Base-by-base conservation (phyloP, 495 filamentous ascomycete genomes). In the Bathelium albidoporum region DNA sequence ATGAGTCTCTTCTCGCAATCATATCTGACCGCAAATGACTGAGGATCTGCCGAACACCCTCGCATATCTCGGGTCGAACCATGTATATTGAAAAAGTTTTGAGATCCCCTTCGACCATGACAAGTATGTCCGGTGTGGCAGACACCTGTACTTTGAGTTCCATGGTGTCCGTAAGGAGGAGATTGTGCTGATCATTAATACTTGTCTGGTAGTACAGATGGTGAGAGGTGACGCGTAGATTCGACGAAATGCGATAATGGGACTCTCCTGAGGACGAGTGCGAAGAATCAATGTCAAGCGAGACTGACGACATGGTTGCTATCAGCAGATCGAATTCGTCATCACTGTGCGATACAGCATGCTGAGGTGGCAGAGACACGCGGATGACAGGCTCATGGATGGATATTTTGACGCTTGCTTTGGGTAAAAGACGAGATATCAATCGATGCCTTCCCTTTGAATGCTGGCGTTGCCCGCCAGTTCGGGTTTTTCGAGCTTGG, bases 161-260 rank as follows among this genome's bases (percentile, higher is more conserved):
- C 65, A 97, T 80, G 28, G 82, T 85, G 63, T 97, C 92, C 0
- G 86, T 95, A 62, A 89, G 82, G 0, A 97, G 80, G 3, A 99
- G 79, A 69, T 96, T 88, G 69, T 95, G 90, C 62, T 90, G 87
- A 62, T 83, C 83, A 0, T 90, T 87, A 7, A 86, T 83, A 5
- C 84, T 85, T 0, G 91, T 96, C 68, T 95, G 95, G 72, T 99
- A 99, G 74, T 97, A 99, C 3, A 99, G 81, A 66, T 94, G 85
- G 70, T 99, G 91, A 1, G 89, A 89, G 60, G 89, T 85, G 52
- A 97, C 78, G 44, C 95, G 83, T 70, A 94, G 85, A 11, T 87
- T 87, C 1, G 91, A 89, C 9, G 84, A 83, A 11, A 99, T 77
- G 24, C 87, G 87, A 72, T 99, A 99, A 69, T 95, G 89, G 4